Evolutionary conservation across 1,284 basidiomycete genomes (phyloP), one percentile per base, ranked within the genome.

Genomic region (Heterobasidion annosum): DNA sequence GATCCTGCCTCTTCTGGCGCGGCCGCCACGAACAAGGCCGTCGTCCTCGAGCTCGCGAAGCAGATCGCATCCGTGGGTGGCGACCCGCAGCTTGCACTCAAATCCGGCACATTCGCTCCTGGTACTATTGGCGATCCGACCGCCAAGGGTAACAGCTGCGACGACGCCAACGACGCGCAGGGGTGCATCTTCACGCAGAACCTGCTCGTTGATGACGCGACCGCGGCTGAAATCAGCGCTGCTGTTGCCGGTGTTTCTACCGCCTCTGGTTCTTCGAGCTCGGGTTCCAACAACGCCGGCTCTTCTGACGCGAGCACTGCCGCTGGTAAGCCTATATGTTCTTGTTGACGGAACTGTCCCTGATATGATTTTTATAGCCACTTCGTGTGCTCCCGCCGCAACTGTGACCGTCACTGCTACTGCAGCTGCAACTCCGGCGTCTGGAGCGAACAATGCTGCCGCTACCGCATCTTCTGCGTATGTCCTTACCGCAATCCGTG

Each of bases 161-260:
- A 80, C 59, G 76, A 73, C 57, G 68, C 68, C 33, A 72, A 77
- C 63, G 82, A 84, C 63, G 57, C 73, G 8, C 64, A 65, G n/a
- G 81, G 83, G 4, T 86, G 83, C 65, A 86, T 85, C 61, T 76
- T 82, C 69, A 77, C 81, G 0, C 73, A 80, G 67, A 82, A 82
- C 64, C 70, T 83, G 44, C 65, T 79, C n/a, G 75, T 79, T 6
- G 56, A 66, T 3, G 83, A 84, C 61, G 83, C 81, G 0, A 81
- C 82, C 7, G 74, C 71, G 3, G 82, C 67, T 32, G 83, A 84
- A 66, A 83, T 85, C 62, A 66, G 68, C 37, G 78, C 78, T 55
- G 80, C 81, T 54, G 75, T 78, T 48, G 70, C 67, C 44, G 69
- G 72, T 25, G 45, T 47, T 5, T 47, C 45, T 43, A 6, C 40